Evolutionary conservation across 371 early-diverging fungal genomes (phyloP).

Genomic region (Funneliformis caledonium): DNA sequence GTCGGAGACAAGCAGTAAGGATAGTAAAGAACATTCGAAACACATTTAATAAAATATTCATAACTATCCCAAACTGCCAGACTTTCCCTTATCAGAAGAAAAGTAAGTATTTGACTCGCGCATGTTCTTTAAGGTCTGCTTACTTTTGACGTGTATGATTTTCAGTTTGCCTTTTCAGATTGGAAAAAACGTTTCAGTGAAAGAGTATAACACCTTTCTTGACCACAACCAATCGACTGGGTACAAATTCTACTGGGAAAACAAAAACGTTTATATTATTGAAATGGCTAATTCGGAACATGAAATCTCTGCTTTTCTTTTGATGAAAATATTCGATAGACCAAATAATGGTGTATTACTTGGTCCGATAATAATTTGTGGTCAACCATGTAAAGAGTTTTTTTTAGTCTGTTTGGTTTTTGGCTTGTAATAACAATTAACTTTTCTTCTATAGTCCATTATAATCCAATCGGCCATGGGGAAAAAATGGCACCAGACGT

Average conservation of each 20-base stretch:
- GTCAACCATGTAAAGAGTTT: constrained; percentile 29
- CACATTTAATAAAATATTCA: not conserved
- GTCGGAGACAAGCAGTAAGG: no score
- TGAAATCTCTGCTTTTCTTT: not conserved
- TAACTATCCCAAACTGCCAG: constrained; percentile 25
- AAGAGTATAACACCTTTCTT: constrained; percentile 23
- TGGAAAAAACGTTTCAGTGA: constrained; percentile 29
- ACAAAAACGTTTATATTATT: constrained; percentile 26
- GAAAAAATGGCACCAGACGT: constrained; percentile 32
- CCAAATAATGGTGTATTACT: constrained; percentile 4
- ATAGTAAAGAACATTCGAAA: no score
- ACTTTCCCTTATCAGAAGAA: constrained; percentile 7
- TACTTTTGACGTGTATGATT: constrained; percentile 28
- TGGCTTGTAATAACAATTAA: constrained; percentile 25
- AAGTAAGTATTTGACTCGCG: not conserved
- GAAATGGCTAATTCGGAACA: constrained; percentile 17
- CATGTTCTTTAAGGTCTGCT: constrained; percentile 16
- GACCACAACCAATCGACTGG: constrained; percentile 11
- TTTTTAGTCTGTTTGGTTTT: constrained; percentile 23
- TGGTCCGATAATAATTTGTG: not conserved
- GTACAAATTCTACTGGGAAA: constrained; percentile 31
- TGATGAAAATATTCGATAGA: not conserved
- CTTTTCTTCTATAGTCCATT: constrained; percentile 31
- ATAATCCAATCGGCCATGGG: not conserved
- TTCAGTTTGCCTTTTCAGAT: constrained; percentile 38